Conservation (phyloP, 371 early-diverging fungal genomes). For the Basidiobolus heterosporus region DNA sequence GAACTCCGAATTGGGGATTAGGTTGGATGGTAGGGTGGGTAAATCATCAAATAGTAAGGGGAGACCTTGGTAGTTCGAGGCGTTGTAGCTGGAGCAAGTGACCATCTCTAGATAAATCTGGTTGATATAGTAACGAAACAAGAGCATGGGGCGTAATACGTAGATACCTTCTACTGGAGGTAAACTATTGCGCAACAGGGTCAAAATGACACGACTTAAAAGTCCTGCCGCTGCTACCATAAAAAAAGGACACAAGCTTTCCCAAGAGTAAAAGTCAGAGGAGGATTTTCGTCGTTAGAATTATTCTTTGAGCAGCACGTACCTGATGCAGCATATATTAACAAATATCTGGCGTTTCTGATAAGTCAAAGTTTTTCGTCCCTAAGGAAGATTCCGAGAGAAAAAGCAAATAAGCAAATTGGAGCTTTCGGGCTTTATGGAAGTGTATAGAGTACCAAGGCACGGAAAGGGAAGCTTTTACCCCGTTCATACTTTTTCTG, state of each 20-base stretch:
- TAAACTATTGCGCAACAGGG: slow-evolving; percentile 9
- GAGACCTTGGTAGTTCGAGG: slow-evolving; percentile 4
- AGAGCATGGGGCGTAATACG: too few relatives aligned
- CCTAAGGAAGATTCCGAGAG: slow-evolving; percentile 10
- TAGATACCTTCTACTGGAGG: slow-evolving; percentile 10
- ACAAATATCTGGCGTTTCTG: slow-evolving; percentile 52
- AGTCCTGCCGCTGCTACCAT: slow-evolving; percentile 34
- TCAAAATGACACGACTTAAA: slow-evolving; percentile 19
- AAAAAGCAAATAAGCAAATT: too few relatives aligned
- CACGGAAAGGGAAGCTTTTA: too few relatives aligned
- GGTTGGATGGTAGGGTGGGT: slow-evolving; percentile 1
- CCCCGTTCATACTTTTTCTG: too few relatives aligned
- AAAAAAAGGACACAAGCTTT: slow-evolving; percentile 25
- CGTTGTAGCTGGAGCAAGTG: slow-evolving; percentile 12
- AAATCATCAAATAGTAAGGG: neutral
- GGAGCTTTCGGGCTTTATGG: too few relatives aligned
- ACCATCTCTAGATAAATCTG: slow-evolving; percentile 4
- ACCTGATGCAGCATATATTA: slow-evolving; percentile 49
- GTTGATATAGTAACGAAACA: too few relatives aligned
- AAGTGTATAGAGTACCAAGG: too few relatives aligned
- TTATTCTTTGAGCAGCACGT: too few relatives aligned
- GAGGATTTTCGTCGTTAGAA: neutral
- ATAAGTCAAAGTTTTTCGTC: slow-evolving; percentile 37
- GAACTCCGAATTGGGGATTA: slow-evolving; percentile 10
- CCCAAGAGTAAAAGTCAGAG: neutral